These are phyloP conservation scores for Vitis vinifera DNA, from an alignment of 164 flowering plant genomes.

Conservation along the genomic window DNA sequence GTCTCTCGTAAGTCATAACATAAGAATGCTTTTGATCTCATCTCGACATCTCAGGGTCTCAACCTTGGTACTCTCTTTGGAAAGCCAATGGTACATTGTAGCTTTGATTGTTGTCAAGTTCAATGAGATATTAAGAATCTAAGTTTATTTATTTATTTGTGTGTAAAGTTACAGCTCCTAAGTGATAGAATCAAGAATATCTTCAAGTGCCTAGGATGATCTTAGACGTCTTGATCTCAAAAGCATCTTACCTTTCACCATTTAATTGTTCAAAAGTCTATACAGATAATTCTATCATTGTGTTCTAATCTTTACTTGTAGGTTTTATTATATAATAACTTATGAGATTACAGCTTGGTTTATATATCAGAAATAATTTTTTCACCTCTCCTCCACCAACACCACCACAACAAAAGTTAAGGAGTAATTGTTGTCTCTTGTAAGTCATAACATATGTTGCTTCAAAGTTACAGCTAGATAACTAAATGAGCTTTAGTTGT, in stretches of 20 bases:
- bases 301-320: neutral
- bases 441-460: neutral
- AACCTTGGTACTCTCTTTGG: no score
- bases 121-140: neutral
- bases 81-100: slow-evolving; percentile 31
- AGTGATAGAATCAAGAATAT: neutral
- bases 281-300: no score
- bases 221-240: neutral
- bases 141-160: neutral
- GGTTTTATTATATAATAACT: neutral
- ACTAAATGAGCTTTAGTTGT: neutral
- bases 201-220: neutral
- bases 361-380: neutral
- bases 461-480: neutral
- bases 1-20: no score
- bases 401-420: neutral
- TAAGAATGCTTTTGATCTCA: no score
- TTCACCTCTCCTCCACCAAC: neutral
- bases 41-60: no score
- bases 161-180: neutral
- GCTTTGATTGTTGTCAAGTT: neutral
- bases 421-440: neutral
- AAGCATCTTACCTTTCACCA: neutral
- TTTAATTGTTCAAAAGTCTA: neutral
- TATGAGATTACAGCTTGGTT: neutral